Evolutionary conservation across 257 asterid genomes (phyloP).

Genomic region (Solanum chilense): DNA sequence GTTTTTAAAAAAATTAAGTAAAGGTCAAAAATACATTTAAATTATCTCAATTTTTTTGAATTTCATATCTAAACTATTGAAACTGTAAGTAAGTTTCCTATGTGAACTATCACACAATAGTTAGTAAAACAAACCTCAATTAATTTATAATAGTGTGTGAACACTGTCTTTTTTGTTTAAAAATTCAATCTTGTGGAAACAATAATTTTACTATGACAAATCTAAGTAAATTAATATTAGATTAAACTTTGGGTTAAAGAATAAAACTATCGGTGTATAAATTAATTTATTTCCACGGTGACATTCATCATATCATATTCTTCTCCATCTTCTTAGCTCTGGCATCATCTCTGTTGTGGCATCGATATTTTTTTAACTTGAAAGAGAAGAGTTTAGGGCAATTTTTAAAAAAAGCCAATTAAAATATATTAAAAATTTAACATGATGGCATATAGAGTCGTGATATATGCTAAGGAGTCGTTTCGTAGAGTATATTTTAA

Average conservation of each 20-base stretch:
- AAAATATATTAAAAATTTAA: no score
- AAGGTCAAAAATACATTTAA: no score
- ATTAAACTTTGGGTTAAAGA: no score
- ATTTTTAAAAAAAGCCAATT: neutral
- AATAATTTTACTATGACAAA: no score
- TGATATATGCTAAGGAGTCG: neutral
- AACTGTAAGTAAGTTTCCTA: no score
- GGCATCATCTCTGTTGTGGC: neutral
- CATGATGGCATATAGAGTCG: rapidly evolving
- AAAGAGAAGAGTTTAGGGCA: neutral
- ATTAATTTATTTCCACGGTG: no score
- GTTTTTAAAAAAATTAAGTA: no score
- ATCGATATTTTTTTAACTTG: neutral
- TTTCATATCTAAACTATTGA: neutral
- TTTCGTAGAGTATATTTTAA: no score
- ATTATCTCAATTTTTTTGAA: neutral
- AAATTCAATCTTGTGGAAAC: neutral
- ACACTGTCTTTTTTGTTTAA: neutral
- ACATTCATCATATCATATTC: no score
- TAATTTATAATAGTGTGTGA: neutral
- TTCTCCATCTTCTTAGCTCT: neutral
- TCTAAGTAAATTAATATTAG: no score
- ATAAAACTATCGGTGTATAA: no score
- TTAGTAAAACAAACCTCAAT: neutral
- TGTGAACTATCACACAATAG: rapidly evolving